These are phyloP conservation scores for Calycina herbarum DNA, from an alignment of 2,329 filamentous ascomycete species.

Conservation along the genomic window DNA sequence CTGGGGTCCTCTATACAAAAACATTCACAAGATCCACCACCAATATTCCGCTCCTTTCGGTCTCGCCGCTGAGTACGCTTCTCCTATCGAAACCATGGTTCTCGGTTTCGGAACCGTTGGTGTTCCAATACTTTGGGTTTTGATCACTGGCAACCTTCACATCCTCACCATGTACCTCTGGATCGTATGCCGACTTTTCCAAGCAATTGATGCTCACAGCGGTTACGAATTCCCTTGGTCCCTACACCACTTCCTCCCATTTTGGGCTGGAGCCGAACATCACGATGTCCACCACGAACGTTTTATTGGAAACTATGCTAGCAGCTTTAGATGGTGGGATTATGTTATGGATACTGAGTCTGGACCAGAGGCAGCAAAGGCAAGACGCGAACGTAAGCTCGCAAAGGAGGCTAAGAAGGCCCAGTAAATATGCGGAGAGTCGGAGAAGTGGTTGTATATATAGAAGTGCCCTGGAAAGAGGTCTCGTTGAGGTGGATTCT, in stretches of 20 bases:
- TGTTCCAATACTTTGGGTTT: slow-evolving; percentile 79
- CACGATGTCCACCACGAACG: slow-evolving; percentile 98
- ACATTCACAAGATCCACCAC: slow-evolving; percentile 98
- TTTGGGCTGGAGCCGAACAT: slow-evolving; percentile 97
- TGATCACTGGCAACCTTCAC: slow-evolving; percentile 82
- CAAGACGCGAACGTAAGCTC: slow-evolving; percentile 74
- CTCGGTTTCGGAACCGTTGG: slow-evolving; percentile 86
- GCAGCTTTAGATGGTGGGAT: slow-evolving; percentile 99
- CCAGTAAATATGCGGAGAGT: slow-evolving; percentile 25
- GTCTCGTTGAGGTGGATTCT: background rate
- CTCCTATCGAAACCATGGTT: slow-evolving; percentile 94
- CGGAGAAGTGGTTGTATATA: slow-evolving; percentile 20
- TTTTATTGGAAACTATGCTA: slow-evolving; percentile 97
- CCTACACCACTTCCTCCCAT: slow-evolving; percentile 89
- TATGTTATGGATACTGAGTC: slow-evolving; percentile 91
- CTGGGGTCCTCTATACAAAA: slow-evolving; percentile 92
- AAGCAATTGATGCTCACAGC: slow-evolving; percentile 96
- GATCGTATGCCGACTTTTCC: slow-evolving; percentile 91
- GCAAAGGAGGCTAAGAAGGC: slow-evolving; percentile 64
- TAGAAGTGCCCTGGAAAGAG: slow-evolving; percentile 6
- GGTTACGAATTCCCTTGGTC: slow-evolving; percentile 99
- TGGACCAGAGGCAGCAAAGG: slow-evolving; percentile 81
- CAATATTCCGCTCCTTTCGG: slow-evolving; percentile 98
- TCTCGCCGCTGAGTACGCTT: slow-evolving; percentile 94
- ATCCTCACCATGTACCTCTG: slow-evolving; percentile 97